Evolutionary conservation across 148 eudicot species (phyloP), one percentile per base, ranked within the genome.

Genomic region (Rhododendron mucronatum): DNA sequence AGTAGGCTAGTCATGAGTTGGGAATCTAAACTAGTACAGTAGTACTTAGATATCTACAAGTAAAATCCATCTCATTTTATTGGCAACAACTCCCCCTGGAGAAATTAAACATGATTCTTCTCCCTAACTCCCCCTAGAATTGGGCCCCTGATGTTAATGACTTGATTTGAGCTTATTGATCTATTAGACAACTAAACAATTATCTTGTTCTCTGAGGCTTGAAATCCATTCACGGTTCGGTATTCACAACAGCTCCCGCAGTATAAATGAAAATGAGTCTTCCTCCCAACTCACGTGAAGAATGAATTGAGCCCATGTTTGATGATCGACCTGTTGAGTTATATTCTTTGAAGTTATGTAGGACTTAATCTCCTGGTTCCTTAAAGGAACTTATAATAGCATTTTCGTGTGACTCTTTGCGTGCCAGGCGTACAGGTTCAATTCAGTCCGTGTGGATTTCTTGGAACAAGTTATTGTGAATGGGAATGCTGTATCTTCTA

Each of bases 381-480:
- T 39, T 26, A 15, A 82, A 33, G 20, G 4, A 10, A 45, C 51
- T 63, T 26, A 37, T 71, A 47, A 33, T 35, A 75, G 73, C 14
- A 44, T 67, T 61, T 55, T 81, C 10, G 63, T 81, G 39, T 86
- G 81, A 78, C 21, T 85, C 78, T 76, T 57, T 79, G 59, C 16
- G 30, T 79, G 21, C 41, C 93, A 96, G 98, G 35, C 20, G 76
- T 96, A 95, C 86, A 90, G 89, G 86, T 96, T 94, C 90, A 95
- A 89, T 82, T 92, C 97, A 30, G 90, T 95, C 55, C 97, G 99
- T n/a, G 94, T 92, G 78, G 99, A 96, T 90, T 95, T 95, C 89
- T 74, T 91, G 80, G 95, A 96, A 73, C 99, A 94, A 91, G 73
- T 94, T 84, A 91, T 94, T 71, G 97, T 96, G 89, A 96, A 96